Base-by-base conservation (phyloP, 768 basidiomycete species). In the Xerocomus spinulosus region DNA sequence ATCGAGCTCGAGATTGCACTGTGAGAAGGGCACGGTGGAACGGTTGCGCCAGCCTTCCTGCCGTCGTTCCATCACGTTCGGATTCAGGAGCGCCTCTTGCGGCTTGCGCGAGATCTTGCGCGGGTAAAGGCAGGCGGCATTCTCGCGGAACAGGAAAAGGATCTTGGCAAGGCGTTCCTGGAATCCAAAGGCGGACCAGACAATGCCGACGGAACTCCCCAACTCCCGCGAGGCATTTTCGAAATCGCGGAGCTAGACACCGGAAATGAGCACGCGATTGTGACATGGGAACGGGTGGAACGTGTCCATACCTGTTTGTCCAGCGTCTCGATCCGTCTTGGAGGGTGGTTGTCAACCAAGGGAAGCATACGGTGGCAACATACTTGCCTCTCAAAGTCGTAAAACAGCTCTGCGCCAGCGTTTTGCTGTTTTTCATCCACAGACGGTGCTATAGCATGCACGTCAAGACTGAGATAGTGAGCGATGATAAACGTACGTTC, bases 201-300 rank as follows among this genome's bases (percentile, higher is more conserved):
- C 63, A 24, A 80, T 76, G 1, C 78, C 78, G 35, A 79, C 76
- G 0, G 78, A 79, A 29, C 75, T 75, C 8, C 79, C 79, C 0
- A 79, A 63, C 51, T 78, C 77, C 9, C 77, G 75, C 9, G 76
- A 75, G 3, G 78, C 72, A 18, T 77, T 79, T 37, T 75, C 73
- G 44, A 80, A 80, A 56, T 76, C 77, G 8, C 76, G 69, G n/a
- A 79, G 70, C 73, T 78, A 33, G 8, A n/a, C 9, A 4, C 17
- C 5, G 13, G 15, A 24, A 7, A 12, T 10, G 13, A 24, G 3
- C 14, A 13, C n/a, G n/a, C n/a, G n/a, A n/a, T n/a, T n/a, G n/a
- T n/a, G n/a, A n/a, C n/a, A n/a, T n/a, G n/a, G n/a, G 23, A 18
- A 37, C 21, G 39, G 18, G 18, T 9, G 15, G 13, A 15, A 24